Evolutionary conservation across 169 alveolate genomes (phyloP).

Genomic region (Cyclospora cayetanensis): DNA sequence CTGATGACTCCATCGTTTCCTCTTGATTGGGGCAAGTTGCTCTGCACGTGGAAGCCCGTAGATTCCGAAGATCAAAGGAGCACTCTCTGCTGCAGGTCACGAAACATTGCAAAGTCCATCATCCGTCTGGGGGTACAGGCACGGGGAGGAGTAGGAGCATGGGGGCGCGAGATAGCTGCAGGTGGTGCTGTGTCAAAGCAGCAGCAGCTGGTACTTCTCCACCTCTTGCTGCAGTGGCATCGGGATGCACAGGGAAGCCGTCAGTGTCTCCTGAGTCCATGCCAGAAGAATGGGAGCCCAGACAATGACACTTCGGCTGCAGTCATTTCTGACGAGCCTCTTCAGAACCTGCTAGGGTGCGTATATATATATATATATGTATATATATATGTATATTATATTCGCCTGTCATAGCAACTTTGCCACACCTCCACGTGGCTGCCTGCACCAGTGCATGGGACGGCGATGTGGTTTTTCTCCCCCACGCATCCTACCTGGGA

Average conservation of each 20-base stretch:
- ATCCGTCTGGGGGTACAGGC: constrained; percentile 29
- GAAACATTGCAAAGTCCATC: neutral
- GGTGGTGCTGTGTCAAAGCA: constrained; percentile 18
- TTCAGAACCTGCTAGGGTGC: neutral
- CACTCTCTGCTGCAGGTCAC: constrained; percentile 4
- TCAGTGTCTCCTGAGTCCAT: neutral
- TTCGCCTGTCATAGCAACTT: too few relatives aligned
- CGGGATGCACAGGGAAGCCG: constrained; percentile 36
- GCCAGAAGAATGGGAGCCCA: neutral
- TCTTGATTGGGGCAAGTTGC: constrained; percentile 48
- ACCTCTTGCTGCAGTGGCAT: constrained; percentile 60
- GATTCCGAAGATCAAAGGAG: neutral
- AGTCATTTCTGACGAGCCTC: neutral
- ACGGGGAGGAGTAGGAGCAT: constrained; percentile 6
- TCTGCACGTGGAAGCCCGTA: constrained; percentile 48
- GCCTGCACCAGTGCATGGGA: too few relatives aligned
- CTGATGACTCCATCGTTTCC: constrained; percentile 40
- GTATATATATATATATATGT: neutral
- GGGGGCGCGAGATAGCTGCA: constrained; percentile 43
- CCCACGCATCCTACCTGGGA: neutral
- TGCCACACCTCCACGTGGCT: too few relatives aligned
- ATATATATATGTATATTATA: too few relatives aligned
- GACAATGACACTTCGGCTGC: neutral
- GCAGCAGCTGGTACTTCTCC: constrained; percentile 52
- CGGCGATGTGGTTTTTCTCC: too few relatives aligned